Conservation (phyloP, 345 rosid genomes). For the Carallia pectinifolia region DNA sequence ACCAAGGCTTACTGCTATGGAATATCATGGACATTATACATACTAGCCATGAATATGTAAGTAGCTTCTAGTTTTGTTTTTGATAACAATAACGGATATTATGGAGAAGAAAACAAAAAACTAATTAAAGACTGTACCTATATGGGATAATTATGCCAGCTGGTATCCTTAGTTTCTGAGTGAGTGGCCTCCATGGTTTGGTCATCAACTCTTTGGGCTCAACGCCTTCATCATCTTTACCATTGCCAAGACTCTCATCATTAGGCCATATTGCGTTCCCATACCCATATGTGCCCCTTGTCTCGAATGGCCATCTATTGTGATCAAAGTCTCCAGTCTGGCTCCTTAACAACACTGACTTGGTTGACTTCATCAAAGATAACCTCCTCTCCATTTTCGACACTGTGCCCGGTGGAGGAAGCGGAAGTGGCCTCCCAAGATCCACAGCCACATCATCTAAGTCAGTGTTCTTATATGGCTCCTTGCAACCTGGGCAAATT, state of each 20-base stretch:
- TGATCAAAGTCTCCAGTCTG: conserved; percentile 97
- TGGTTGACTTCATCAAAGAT: conserved; percentile 88
- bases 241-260: conserved; percentile 59
- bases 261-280: conserved; percentile 97
- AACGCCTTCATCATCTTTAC: conserved; percentile 52
- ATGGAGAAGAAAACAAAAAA: not conserved
- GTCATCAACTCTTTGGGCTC: conserved; percentile 75
- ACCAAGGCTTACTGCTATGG: too few species aligned
- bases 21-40: too few species aligned
- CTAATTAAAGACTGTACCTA: conserved; percentile 40
- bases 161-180: conserved; percentile 84
- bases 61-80: too few species aligned
- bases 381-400: conserved; percentile 91
- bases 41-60: too few species aligned
- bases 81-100: not conserved
- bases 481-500: conserved; percentile 92
- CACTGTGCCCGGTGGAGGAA: conserved; percentile 49
- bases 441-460: conserved; percentile 56
- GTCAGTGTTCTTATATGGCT: conserved; percentile 76
- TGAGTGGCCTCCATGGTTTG: conserved; percentile 97
- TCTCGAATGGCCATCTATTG: conserved; percentile 88
- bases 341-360: conserved; percentile 82
- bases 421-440: conserved; percentile 61
- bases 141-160: conserved; percentile 93
- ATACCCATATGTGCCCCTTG: conserved; percentile 88